Base-by-base conservation (phyloP, 1,139 yeast genomes). In the Blastobotrys petasosporus region DNA sequence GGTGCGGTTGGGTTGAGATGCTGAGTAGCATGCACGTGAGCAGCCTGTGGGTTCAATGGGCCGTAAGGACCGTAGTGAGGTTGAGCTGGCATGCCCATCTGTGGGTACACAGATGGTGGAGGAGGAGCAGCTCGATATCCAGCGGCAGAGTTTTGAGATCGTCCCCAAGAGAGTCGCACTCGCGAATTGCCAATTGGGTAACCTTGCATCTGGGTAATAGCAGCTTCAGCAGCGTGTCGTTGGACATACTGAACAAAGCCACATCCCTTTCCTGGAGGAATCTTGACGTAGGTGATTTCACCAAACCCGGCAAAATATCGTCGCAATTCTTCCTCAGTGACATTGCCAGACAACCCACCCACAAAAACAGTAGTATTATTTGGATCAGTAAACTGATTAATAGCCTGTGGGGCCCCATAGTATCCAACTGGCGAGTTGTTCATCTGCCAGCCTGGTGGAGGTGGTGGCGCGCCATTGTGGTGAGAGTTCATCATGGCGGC, bases 361-460 rank as follows among this genome's bases (percentile, higher is more conserved):
- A 88, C 92, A 63, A 88, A 88, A n/a, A 88, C 95, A 0, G 97
- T 88, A 10, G 96, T 86, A 63, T 87, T 88, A 60, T 76, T 80
- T 15, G 90, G 88, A 59, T 87, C 95, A 36, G 82, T 73, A 60
- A 70, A 82, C 54, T 77, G 79, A 54, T 68, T 74, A 54, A 75
- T 56, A 16, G 70, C 65, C 55, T 68, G 73, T 13, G 65, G 54
- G 11, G 53, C 47, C 31, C 64, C 63, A 45, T 59, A 61, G 49
- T 58, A 63, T 1, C 65, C 66, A 43, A 55, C 50, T n/a, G 64
- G 12, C 2, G 38, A 20, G 39, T 12, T 15, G 42, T 7, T 29
- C 33, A 38, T 28, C 15, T 38, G 41, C 42, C 37, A 32, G n/a
- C 20, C 34, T 15, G 13, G 13, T 13, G 33, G 29, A 16, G 17